These are phyloP conservation scores for Zymoseptoria pseudotritici DNA, from an alignment of 2,329 filamentous ascomycete species.

Conservation along the genomic window DNA sequence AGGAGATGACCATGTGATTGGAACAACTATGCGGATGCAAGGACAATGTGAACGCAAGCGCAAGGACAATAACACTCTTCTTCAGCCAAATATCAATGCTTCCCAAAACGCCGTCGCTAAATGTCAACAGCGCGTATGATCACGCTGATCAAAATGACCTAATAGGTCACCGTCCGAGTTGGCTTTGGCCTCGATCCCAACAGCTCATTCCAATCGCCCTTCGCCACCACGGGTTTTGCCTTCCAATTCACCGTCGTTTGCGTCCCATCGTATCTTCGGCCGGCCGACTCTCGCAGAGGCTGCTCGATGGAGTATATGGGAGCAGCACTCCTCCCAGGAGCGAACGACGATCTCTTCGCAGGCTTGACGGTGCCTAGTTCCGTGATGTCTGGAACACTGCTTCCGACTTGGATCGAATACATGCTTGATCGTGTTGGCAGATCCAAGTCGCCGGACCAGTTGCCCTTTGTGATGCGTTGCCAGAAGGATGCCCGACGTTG, in stretches of 20 bases:
- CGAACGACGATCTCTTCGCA: not conserved
- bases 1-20: not conserved
- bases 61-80: not conserved
- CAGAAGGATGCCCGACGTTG: conserved; percentile 10
- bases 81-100: not conserved
- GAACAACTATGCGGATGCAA: not conserved
- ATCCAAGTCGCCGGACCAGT: conserved; percentile 6
- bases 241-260: conserved; percentile 7
- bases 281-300: conserved; percentile 10
- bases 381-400: conserved; percentile 2
- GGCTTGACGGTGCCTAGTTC: conserved; percentile 1
- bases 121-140: not conserved
- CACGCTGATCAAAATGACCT: not conserved
- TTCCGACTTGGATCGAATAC: not conserved
- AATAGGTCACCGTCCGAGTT: conserved; percentile 2
- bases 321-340: not conserved
- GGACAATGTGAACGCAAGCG: not conserved
- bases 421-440: not conserved
- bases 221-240: conserved; percentile 4
- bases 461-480: conserved; percentile 11
- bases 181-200: conserved; percentile 6
- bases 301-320: conserved; percentile 8
- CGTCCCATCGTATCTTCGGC: conserved; percentile 10
- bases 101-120: conserved; percentile 6
- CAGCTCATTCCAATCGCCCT: conserved; percentile 12